Percentiles rank a stretch among this genome's conserved stretches.
Evolutionary conservation across 768 basidiomycete genomes (phyloP).

Genomic region (Dioszegia crocea): DNA sequence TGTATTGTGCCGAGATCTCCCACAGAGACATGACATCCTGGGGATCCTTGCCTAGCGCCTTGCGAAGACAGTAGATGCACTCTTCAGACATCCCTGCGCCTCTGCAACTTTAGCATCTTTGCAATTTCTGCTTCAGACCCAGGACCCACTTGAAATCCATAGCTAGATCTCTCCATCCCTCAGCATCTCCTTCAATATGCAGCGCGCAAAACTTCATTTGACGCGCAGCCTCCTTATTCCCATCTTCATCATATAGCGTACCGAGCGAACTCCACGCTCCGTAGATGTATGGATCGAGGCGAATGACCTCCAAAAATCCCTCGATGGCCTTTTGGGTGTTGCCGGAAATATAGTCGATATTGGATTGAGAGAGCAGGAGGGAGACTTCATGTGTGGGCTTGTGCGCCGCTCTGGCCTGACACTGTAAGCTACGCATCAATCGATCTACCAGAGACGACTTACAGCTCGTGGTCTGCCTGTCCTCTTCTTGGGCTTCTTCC

Average conservation of each 20-base stretch:
- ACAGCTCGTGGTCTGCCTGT: not conserved
- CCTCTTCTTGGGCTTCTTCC: not conserved
- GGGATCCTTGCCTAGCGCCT: slow-evolving; percentile 72
- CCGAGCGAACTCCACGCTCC: slow-evolving; percentile 85
- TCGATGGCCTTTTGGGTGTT: slow-evolving; percentile 66
- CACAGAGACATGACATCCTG: slow-evolving; percentile 78
- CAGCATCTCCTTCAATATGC: slow-evolving; percentile 74
- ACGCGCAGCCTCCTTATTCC: slow-evolving; percentile 65
- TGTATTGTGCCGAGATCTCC: slow-evolving; percentile 79
- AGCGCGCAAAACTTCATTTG: slow-evolving; percentile 85
- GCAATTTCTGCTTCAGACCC: not conserved
- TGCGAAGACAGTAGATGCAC: slow-evolving; percentile 85
- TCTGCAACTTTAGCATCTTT: slow-evolving; percentile 7
- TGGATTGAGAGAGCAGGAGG: slow-evolving; percentile 72
- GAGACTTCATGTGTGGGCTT: slow-evolving; percentile 49
- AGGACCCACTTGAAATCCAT: slow-evolving; percentile 63
- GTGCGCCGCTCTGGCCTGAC: not conserved
- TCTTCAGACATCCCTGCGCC: slow-evolving; percentile 52
- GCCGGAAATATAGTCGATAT: slow-evolving; percentile 74
- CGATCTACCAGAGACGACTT: not conserved
- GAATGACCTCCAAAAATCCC: slow-evolving; percentile 84
- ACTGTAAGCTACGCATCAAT: not conserved
- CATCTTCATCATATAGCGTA: slow-evolving; percentile 70
- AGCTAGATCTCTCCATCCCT: slow-evolving; percentile 83
- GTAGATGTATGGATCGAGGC: slow-evolving; percentile 80